Conservation (phyloP, 2,329 filamentous ascomycete species). For the Paramyrothecium roridum region DNA sequence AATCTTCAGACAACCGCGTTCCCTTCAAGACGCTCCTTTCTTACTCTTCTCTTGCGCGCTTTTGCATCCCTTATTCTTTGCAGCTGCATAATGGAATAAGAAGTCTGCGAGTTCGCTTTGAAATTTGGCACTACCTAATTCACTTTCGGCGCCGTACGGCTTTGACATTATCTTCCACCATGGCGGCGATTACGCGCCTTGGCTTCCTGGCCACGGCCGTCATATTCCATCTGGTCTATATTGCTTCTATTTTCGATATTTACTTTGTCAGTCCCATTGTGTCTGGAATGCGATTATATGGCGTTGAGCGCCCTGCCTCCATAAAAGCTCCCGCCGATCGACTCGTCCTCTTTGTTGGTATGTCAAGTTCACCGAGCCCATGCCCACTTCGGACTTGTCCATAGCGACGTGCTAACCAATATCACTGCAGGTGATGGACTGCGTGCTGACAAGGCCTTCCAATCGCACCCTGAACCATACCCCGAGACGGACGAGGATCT, state of each 20-base stretch:
- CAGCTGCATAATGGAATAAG: background rate
- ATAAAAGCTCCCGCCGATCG: constrained; percentile 78
- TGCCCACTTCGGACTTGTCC: background rate
- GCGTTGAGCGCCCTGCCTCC: constrained; percentile 57
- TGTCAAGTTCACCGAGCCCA: constrained; percentile 5
- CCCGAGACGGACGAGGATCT: constrained; percentile 62
- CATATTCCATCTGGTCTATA: constrained; percentile 89
- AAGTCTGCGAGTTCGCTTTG: background rate
- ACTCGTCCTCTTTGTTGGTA: constrained; percentile 90
- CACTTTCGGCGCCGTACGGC: background rate
- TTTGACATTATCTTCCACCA: constrained; percentile 22
- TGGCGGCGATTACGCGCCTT: constrained; percentile 62
- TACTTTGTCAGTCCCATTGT: constrained; percentile 99
- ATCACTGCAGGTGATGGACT: constrained; percentile 70
- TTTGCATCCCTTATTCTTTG: background rate
- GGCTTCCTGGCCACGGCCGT: constrained; percentile 86
- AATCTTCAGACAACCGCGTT: background rate
- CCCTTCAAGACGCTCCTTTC: background rate
- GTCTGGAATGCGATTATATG: constrained; percentile 84
- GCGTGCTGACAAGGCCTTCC: constrained; percentile 96
- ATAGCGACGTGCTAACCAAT: constrained; percentile 5
- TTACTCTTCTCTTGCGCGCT: background rate
- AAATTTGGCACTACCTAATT: background rate
- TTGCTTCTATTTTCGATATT: constrained; percentile 95
- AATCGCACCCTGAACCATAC: constrained; percentile 86